Percentiles rank a stretch among this genome's conserved stretches.
These are phyloP conservation scores for Verticillium zaregamsianum DNA, from an alignment of 2,329 filamentous ascomycete species.

Conservation along the genomic window DNA sequence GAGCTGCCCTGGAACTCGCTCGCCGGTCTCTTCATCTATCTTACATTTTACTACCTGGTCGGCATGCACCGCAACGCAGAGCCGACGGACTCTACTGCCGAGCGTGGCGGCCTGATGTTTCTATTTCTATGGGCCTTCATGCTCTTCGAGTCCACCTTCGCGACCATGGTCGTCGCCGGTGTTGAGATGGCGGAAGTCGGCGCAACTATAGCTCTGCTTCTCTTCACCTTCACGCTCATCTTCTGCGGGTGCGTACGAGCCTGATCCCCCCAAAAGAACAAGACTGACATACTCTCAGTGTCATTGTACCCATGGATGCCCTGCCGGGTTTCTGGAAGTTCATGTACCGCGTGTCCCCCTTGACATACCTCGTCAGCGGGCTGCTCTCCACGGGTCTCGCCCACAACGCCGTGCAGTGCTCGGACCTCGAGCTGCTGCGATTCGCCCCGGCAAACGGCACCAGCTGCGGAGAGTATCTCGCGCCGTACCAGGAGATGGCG, in stretches of 20 bases:
- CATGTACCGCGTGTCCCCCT: slow-evolving; percentile 65
- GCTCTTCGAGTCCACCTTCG: slow-evolving; percentile 61
- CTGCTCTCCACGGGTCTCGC: slow-evolving; percentile 39
- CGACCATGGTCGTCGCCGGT: slow-evolving; percentile 57
- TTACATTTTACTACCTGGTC: slow-evolving; percentile 64
- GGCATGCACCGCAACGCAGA: slow-evolving; percentile 52
- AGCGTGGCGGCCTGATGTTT: slow-evolving; percentile 58
- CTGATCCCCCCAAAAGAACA: fast-evolving
- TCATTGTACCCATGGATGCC: slow-evolving; percentile 51
- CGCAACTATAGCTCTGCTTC: slow-evolving; percentile 57
- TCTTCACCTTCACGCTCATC: slow-evolving; percentile 57
- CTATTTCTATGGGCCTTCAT: slow-evolving; percentile 59
- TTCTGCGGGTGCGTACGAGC: slow-evolving; percentile 41
- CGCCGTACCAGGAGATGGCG: slow-evolving; percentile 30
- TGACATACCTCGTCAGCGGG: slow-evolving; percentile 64
- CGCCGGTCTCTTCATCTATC: slow-evolving; percentile 56
- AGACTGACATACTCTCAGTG: slow-evolving; percentile 30
- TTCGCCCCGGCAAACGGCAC: slow-evolving; percentile 41
- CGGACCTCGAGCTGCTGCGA: slow-evolving; percentile 40
- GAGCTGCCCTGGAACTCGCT: slow-evolving; percentile 66
- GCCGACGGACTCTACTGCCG: slow-evolving; percentile 3
- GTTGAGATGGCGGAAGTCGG: slow-evolving; percentile 59
- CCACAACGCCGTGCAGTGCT: slow-evolving; percentile 17
- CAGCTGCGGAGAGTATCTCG: slow-evolving; percentile 49
- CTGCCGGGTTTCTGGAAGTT: slow-evolving; percentile 69